Evolutionary conservation across 2,329 filamentous ascomycete species (phyloP).

Genomic region (Verticillium alfalfae): DNA sequence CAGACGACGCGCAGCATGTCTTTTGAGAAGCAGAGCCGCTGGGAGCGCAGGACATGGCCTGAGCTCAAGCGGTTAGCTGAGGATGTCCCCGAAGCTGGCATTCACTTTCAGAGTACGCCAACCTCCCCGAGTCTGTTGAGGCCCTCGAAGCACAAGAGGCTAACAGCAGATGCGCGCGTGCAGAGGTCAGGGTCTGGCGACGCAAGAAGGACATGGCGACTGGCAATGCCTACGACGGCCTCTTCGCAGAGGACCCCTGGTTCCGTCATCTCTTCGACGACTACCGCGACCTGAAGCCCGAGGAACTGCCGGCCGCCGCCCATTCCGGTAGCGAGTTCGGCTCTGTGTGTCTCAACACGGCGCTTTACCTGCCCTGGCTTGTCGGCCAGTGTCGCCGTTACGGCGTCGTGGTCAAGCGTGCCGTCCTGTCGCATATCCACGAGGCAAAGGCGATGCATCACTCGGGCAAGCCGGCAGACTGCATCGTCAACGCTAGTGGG

Average conservation of each 20-base stretch:
- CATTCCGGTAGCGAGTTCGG: constrained; percentile 54
- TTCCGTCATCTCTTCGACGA: constrained; percentile 67
- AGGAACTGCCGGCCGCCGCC: constrained; percentile 54
- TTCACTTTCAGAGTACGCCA: constrained; percentile 60
- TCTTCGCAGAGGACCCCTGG: constrained; percentile 65
- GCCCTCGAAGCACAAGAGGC: not conserved
- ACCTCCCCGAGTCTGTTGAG: constrained; percentile 37
- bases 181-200: constrained; percentile 36
- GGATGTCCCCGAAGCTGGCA: constrained; percentile 64
- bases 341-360: constrained; percentile 70
- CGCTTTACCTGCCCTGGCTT: constrained; percentile 67
- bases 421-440: constrained; percentile 49
- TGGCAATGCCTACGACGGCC: constrained; percentile 61
- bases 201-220: constrained; percentile 57
- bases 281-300: constrained; percentile 55
- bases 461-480: constrained; percentile 49
- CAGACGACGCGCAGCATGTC: constrained; percentile 23
- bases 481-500: constrained; percentile 68
- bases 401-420: constrained; percentile 50
- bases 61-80: constrained; percentile 48
- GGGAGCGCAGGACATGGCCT: constrained; percentile 55
- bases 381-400: constrained; percentile 59
- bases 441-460: constrained; percentile 56
- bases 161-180: not conserved
- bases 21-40: constrained; percentile 28